Evolutionary conservation across 768 basidiomycete species (phyloP).

Genomic region (Rhizopogon vulgaris): DNA sequence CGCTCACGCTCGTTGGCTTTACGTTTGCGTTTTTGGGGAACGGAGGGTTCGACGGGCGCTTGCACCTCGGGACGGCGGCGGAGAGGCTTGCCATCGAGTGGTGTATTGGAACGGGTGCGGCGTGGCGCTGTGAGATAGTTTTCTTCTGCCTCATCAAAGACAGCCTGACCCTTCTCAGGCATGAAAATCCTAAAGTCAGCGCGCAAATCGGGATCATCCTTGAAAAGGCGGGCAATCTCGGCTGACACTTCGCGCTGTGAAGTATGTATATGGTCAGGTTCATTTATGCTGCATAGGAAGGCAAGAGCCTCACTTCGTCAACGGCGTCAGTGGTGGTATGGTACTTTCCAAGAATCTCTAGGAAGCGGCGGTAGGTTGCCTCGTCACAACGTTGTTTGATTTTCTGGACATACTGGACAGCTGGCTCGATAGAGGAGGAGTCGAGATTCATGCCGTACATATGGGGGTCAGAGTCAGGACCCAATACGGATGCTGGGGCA

Average conservation of each 20-base stretch:
- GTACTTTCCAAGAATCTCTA: constrained; percentile 67
- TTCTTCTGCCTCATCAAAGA: constrained; percentile 39
- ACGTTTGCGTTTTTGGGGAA: constrained; percentile 67
- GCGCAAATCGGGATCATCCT: constrained; percentile 68
- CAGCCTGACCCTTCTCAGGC: constrained; percentile 50
- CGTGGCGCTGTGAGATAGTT: constrained; percentile 23
- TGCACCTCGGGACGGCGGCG: constrained; percentile 43
- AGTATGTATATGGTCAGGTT: background rate
- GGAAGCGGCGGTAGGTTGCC: constrained; percentile 76
- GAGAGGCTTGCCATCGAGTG: constrained; percentile 26
- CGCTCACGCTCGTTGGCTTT: constrained; percentile 43
- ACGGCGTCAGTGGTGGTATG: constrained; percentile 54
- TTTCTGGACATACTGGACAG: constrained; percentile 93
- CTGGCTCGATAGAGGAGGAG: constrained; percentile 57
- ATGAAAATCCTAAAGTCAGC: constrained; percentile 73
- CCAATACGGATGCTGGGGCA: background rate
- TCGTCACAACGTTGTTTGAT: constrained; percentile 93
- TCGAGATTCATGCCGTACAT: constrained; percentile 29
- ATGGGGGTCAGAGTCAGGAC: constrained; percentile 13
- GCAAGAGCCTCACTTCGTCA: constrained; percentile 42
- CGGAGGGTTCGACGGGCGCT: constrained; percentile 28
- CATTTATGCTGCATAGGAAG: constrained; percentile 4
- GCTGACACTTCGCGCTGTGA: constrained; percentile 61
- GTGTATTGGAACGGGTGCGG: constrained; percentile 30
- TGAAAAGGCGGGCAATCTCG: constrained; percentile 65